phyloP scores from a whole-genome alignment of 2,329 filamentous ascomycete species.

The Thermomyces lanuginosus region DNA sequence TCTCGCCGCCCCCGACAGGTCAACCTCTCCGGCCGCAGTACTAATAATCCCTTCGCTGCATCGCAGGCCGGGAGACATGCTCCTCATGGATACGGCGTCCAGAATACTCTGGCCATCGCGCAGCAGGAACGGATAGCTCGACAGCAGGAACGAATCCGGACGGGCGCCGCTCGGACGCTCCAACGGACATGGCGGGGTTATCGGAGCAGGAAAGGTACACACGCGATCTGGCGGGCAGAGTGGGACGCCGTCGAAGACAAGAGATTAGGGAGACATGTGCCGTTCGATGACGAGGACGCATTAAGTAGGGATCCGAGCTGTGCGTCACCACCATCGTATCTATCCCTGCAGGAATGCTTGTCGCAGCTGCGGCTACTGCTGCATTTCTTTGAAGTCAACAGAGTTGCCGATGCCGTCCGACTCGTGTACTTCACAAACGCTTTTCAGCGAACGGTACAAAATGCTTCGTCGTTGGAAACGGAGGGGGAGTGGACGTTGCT shows the following conservation, averaged over 20 bases:
- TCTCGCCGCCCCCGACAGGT: slow-evolving; percentile 77
- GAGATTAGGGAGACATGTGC: slow-evolving; percentile 12
- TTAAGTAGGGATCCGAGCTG: slow-evolving; percentile 13
- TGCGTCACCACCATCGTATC: slow-evolving; percentile 1
- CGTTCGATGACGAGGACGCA: slow-evolving; percentile 29
- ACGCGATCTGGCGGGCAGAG: slow-evolving; percentile 38
- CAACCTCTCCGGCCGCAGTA: slow-evolving; percentile 73
- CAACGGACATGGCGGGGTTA: slow-evolving; percentile 76
- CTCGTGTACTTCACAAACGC: slow-evolving; percentile 29
- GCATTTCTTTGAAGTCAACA: slow-evolving; percentile 45
- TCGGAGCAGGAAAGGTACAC: slow-evolving; percentile 42
- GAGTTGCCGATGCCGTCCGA: slow-evolving; percentile 23
- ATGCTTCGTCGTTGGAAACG: slow-evolving; percentile 20
- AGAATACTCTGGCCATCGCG: slow-evolving; percentile 66
- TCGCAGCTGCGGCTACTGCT: slow-evolving; percentile 48
- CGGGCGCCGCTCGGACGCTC: slow-evolving; percentile 56
- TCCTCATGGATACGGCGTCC: slow-evolving; percentile 44
- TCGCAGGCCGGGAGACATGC: slow-evolving; percentile 43
- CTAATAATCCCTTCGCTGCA: slow-evolving; percentile 65
- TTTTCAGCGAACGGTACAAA: slow-evolving; percentile 24
- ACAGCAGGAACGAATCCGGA: slow-evolving; percentile 61
- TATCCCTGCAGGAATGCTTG: slow-evolving; percentile 17
- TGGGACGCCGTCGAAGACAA: slow-evolving; percentile 46
- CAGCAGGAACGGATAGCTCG: slow-evolving; percentile 70
- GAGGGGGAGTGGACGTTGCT: slow-evolving; percentile 27